phyloP scores from a whole-genome alignment of 2,329 filamentous ascomycete genomes.

The Talaromyces verruculosus region DNA sequence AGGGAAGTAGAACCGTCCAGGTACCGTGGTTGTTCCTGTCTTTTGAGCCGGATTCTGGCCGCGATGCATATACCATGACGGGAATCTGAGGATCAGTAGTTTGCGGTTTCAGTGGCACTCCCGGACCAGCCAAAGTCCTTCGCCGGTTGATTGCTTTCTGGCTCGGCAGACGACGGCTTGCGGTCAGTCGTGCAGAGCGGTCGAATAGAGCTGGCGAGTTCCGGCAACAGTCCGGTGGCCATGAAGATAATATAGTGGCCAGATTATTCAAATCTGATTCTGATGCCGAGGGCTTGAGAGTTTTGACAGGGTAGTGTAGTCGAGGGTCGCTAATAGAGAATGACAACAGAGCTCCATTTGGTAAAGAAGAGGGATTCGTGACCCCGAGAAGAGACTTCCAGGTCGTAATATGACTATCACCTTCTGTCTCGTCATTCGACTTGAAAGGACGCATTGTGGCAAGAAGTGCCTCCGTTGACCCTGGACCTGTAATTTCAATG shows the following conservation, averaged over 20 bases:
- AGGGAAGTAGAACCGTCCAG: conserved; percentile 84
- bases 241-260: conserved; percentile 62
- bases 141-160: conserved; percentile 81
- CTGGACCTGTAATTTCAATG: conserved; percentile 69
- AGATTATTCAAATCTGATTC: conserved; percentile 46
- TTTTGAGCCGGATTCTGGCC: conserved; percentile 41
- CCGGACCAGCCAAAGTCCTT: conserved; percentile 63
- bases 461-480: conserved; percentile 74
- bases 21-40: conserved; percentile 60
- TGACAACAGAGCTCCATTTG: conserved; percentile 66
- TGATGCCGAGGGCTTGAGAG: conserved; percentile 44
- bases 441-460: conserved; percentile 60
- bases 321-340: conserved; percentile 79
- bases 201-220: conserved; percentile 63
- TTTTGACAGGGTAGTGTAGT: conserved; percentile 70
- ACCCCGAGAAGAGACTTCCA: conserved; percentile 52
- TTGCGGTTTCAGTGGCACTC: conserved; percentile 59
- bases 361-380: conserved; percentile 68
- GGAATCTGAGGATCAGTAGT: conserved; percentile 74
- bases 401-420: conserved; percentile 36
- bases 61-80: conserved; percentile 65
- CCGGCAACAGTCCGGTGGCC: conserved; percentile 62
- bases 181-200: conserved; percentile 63
- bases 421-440: conserved; percentile 24
- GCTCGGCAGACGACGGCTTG: conserved; percentile 65